Evolutionary conservation across 148 eudicot species (phyloP).

Genomic region (Simmondsia chinensis): DNA sequence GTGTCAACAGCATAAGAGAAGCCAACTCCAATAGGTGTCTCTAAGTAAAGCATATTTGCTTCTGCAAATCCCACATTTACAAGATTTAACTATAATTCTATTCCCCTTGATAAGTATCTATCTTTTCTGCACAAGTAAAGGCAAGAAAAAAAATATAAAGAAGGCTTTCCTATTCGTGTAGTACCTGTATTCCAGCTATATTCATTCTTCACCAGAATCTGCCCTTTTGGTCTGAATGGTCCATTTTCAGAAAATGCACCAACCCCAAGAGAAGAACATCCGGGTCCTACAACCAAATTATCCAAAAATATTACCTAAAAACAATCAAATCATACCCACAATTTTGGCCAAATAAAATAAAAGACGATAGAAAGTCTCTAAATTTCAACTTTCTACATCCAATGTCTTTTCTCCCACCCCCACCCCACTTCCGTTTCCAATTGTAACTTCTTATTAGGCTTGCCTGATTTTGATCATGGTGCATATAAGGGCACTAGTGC

Average conservation of each 20-base stretch:
- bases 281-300: conserved; percentile 62
- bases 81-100: neutral
- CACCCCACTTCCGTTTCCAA: too few relatives aligned
- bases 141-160: conserved; percentile 1
- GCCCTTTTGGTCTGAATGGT: conserved; percentile 87
- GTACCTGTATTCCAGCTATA: conserved; percentile 93
- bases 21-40: conserved; percentile 96
- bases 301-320: neutral
- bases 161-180: neutral
- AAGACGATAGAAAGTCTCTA: neutral
- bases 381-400: too few relatives aligned
- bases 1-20: conserved; percentile 71
- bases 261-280: conserved; percentile 96
- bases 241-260: conserved; percentile 99
- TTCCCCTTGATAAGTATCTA: too few relatives aligned
- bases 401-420: too few relatives aligned
- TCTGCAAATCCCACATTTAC: conserved; percentile 36
- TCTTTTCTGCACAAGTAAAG: too few relatives aligned
- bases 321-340: conserved; percentile 6
- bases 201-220: conserved; percentile 59
- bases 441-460: too few relatives aligned
- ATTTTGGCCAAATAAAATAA: neutral
- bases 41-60: conserved; percentile 89
- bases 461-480: too few relatives aligned
- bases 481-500: too few relatives aligned